A percentile compares a stretch with the other conserved stretches of the same genome.
These are phyloP conservation scores for Setomelanomma holmii DNA, from an alignment of 2,329 filamentous ascomycete species.

Conservation along the genomic window DNA sequence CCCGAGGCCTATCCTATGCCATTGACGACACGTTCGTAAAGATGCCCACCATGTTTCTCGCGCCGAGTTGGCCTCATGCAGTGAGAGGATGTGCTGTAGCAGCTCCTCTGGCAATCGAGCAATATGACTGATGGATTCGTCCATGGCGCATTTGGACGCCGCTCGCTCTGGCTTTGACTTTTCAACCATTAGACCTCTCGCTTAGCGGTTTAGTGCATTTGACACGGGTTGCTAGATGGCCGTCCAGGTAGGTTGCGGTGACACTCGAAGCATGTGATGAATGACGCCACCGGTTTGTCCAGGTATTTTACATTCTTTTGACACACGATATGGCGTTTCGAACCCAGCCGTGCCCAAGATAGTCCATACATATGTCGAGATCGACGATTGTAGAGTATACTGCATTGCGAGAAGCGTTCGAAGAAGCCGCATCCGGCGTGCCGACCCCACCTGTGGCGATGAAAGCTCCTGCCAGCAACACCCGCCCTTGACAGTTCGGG, in stretches of 20 bases:
- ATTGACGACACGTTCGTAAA: conserved; percentile 15
- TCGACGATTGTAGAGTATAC: no score
- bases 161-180: no score
- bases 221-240: not conserved
- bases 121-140: not conserved
- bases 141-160: no score
- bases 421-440: no score
- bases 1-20: conserved; percentile 18
- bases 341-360: no score
- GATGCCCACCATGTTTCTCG: conserved; percentile 5
- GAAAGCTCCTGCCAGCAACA: no score
- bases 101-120: not conserved
- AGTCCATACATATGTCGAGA: no score
- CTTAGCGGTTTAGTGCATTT: not conserved
- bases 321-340: no score
- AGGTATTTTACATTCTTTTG: no score
- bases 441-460: no score
- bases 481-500: no score
- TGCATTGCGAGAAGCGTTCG: no score
- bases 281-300: not conserved
- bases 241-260: not conserved
- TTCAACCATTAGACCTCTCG: not conserved
- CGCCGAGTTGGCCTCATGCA: not conserved
- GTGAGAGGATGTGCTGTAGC: not conserved
- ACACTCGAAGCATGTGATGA: not conserved